A percentile compares a stretch with the other conserved stretches of the same genome.
phyloP scores from a whole-genome alignment of 306 rosid genomes.

The Prunus mongolica region DNA sequence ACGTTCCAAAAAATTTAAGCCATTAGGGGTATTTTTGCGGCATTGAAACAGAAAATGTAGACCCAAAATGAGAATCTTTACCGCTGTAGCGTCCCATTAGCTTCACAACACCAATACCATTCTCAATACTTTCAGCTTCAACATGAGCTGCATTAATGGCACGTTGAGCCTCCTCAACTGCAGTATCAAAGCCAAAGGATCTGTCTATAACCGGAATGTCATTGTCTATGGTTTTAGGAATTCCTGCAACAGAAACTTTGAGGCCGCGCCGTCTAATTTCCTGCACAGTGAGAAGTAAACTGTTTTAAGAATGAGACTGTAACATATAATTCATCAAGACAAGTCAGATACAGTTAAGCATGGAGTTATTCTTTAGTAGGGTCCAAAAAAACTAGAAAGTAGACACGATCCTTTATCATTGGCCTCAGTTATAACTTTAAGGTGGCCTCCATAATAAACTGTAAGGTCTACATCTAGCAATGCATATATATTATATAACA shows the following conservation, averaged over 20 bases:
- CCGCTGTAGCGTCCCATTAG: slow-evolving; percentile 90
- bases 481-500: not conserved
- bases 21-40: not conserved
- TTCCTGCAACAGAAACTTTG: slow-evolving; percentile 46
- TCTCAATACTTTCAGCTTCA: slow-evolving; percentile 78
- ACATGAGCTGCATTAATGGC: slow-evolving; percentile 95
- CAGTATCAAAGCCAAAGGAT: slow-evolving; percentile 92
- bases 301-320: not conserved
- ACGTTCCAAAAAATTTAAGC: not conserved
- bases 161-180: slow-evolving; percentile 97
- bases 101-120: slow-evolving; percentile 89
- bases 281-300: slow-evolving; percentile 13
- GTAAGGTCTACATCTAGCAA: too few species aligned
- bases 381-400: not conserved
- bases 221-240: slow-evolving; percentile 51
- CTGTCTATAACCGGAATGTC: slow-evolving; percentile 69
- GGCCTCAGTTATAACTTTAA: not conserved
- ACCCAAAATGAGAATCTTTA: slow-evolving; percentile 25
- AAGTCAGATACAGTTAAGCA: not conserved
- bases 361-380: not conserved
- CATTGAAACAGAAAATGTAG: slow-evolving; percentile 14
- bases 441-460: not conserved
- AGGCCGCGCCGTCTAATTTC: slow-evolving; percentile 49
- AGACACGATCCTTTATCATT: not conserved
- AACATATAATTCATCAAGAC: not conserved